Percentiles rank a stretch among this genome's conserved stretches.
These are phyloP conservation scores for Leishmania amazonensis DNA, from an alignment of 208 protist genomes.

Conservation along the genomic window DNA sequence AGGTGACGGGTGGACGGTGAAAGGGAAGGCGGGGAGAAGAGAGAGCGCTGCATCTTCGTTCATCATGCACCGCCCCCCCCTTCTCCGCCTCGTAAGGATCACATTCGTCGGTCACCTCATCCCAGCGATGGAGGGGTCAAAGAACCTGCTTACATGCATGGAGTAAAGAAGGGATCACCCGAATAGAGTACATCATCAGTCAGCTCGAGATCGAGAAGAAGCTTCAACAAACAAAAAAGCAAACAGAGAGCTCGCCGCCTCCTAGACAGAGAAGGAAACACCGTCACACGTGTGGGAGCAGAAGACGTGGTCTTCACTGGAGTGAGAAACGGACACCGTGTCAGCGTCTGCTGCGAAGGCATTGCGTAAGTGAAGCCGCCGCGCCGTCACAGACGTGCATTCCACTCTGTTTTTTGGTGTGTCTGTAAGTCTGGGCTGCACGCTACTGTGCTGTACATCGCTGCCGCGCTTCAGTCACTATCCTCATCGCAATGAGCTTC, in stretches of 20 bases:
- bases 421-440: neutral
- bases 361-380: too few species aligned
- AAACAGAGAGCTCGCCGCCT: neutral
- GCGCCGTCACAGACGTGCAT: neutral
- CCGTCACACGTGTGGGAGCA: neutral
- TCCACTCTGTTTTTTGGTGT: neutral
- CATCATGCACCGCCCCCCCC: neutral
- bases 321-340: neutral
- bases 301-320: neutral
- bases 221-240: conserved; percentile 9
- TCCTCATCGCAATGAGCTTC: neutral
- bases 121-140: neutral
- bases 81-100: neutral
- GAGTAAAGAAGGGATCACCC: neutral
- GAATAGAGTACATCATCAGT: neutral
- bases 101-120: neutral
- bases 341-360: neutral
- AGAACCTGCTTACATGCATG: neutral
- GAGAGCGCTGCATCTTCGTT: neutral
- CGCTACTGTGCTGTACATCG: neutral
- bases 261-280: neutral
- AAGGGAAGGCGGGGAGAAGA: neutral
- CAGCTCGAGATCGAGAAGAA: neutral
- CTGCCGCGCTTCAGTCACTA: neutral
- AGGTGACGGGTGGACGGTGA: neutral